Percentiles rank a stretch among this genome's conserved stretches.
phyloP scores from a whole-genome alignment of 768 basidiomycete species.

The Dentipellis sp. region DNA sequence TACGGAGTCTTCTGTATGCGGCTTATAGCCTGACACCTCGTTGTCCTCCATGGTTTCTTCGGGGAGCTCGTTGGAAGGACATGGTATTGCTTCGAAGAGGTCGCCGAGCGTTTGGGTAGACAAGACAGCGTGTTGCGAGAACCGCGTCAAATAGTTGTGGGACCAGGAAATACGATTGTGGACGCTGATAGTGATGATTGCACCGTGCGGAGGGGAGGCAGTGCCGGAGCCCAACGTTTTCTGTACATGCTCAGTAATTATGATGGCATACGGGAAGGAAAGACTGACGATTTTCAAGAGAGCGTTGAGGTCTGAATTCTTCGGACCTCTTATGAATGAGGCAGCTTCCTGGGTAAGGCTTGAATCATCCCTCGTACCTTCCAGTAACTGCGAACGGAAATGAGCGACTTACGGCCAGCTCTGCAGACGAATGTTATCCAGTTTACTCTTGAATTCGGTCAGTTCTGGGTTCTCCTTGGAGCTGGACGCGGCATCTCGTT shows the following conservation, averaged over 20 bases:
- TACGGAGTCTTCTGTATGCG: constrained; percentile 2
- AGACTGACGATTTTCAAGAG: constrained; percentile 32
- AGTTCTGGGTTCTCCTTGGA: constrained; percentile 38
- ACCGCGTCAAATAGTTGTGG: constrained; percentile 45
- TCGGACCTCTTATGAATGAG: constrained; percentile 54
- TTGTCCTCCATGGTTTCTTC: constrained; percentile 28
- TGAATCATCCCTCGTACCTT: constrained; percentile 1
- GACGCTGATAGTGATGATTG: constrained; percentile 49
- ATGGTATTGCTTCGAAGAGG: constrained; percentile 49
- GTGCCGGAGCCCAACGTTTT: constrained; percentile 4
- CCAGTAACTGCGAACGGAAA: not conserved
- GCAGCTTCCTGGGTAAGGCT: constrained; percentile 47
- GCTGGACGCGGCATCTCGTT: constrained; percentile 26
- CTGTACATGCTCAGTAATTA: constrained; percentile 2
- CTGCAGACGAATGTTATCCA: constrained; percentile 44
- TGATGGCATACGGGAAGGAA: not conserved
- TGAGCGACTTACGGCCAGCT: constrained; percentile 49
- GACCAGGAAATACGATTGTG: constrained; percentile 56
- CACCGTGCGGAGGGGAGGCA: constrained; percentile 23
- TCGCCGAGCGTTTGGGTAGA: constrained; percentile 70
- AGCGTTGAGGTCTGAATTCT: constrained; percentile 59
- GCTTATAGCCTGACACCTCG: constrained; percentile 24
- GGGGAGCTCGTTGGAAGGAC: constrained; percentile 47
- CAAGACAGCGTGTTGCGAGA: constrained; percentile 59
- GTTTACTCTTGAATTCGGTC: constrained; percentile 33